A percentile compares a stretch with the other conserved stretches of the same genome.
Conservation (phyloP, 1,284 basidiomycete species). For the Ceratobasidium sp. region DNA sequence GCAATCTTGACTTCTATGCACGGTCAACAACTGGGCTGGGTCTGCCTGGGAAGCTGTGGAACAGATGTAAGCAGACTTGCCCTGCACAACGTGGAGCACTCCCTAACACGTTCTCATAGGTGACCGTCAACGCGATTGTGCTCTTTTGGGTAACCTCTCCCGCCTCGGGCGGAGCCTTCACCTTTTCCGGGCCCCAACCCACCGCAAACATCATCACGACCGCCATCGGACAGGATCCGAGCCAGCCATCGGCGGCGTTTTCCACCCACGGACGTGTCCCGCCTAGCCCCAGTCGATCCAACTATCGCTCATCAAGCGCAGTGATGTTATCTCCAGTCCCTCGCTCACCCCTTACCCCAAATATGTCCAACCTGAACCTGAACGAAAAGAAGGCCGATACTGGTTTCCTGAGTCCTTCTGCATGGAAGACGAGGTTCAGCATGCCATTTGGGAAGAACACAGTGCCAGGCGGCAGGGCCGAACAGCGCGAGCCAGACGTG, state of each 20-base stretch:
- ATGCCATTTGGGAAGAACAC: neutral
- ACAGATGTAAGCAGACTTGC: conserved; percentile 57
- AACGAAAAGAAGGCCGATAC: conserved; percentile 22
- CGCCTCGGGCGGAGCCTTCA: neutral
- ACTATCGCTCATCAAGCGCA: neutral
- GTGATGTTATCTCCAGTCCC: conserved; percentile 24
- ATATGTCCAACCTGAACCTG: conserved; percentile 11
- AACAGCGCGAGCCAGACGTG: conserved; percentile 6
- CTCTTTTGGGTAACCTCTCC: conserved; percentile 58
- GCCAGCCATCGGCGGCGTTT: neutral
- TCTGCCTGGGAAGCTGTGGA: conserved; percentile 65
- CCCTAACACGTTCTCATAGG: conserved; percentile 49
- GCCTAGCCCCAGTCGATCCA: neutral
- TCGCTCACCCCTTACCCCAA: conserved; percentile 25
- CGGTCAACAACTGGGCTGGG: conserved; percentile 64
- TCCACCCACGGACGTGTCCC: conserved; percentile 2
- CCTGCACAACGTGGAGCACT: neutral
- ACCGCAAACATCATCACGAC: conserved; percentile 5
- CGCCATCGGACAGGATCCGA: neutral
- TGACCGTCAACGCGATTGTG: conserved; percentile 58
- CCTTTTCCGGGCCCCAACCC: conserved; percentile 22
- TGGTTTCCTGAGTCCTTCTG: conserved; percentile 22
- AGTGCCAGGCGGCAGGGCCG: neutral
- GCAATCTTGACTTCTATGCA: conserved; percentile 62
- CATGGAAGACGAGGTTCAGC: conserved; percentile 14